Conservation (phyloP, 495 filamentous ascomycete genomes). For the Chaetomium fimeti region DNA sequence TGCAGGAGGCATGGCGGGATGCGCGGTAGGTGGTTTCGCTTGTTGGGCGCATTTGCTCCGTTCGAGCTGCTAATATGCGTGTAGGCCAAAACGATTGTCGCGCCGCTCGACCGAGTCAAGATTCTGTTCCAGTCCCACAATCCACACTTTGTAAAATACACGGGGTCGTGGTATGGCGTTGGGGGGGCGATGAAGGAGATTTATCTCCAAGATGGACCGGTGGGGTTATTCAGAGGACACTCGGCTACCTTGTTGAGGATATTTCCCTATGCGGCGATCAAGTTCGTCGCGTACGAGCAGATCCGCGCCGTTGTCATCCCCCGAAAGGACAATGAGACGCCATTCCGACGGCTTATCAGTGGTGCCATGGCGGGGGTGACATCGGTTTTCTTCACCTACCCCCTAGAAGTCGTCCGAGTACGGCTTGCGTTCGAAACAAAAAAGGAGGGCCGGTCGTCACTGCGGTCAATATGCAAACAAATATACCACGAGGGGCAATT, state of each 20-base stretch:
- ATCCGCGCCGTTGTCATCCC: slow-evolving; percentile 74
- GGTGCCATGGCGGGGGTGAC: slow-evolving; percentile 83
- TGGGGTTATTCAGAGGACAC: slow-evolving; percentile 86
- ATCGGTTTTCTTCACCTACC: slow-evolving; percentile 93
- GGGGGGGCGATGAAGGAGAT: slow-evolving; percentile 78
- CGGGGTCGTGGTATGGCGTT: slow-evolving; percentile 80
- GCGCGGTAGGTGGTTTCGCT: slow-evolving; percentile 59
- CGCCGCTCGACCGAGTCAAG: slow-evolving; percentile 94
- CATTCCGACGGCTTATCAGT: slow-evolving; percentile 69
- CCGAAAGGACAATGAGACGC: slow-evolving; percentile 69
- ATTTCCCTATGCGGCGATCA: slow-evolving; percentile 96
- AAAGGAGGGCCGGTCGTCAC: slow-evolving; percentile 59
- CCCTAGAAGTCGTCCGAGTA: slow-evolving; percentile 86
- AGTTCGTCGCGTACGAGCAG: slow-evolving; percentile 97
- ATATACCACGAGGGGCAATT: slow-evolving; percentile 73
- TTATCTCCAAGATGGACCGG: slow-evolving; percentile 65
- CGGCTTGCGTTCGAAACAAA: slow-evolving; percentile 92
- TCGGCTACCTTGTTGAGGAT: slow-evolving; percentile 91
- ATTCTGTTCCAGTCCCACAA: slow-evolving; percentile 97
- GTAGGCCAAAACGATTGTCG: slow-evolving; percentile 93
- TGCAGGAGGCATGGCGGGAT: slow-evolving; percentile 85
- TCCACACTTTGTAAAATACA: slow-evolving; percentile 89
- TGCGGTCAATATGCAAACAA: slow-evolving; percentile 69
- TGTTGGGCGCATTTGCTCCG: background rate
- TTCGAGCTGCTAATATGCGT: slow-evolving; percentile 1